Base-by-base conservation (phyloP, 805 yeast species). In the Barnettozyma salicaria region DNA sequence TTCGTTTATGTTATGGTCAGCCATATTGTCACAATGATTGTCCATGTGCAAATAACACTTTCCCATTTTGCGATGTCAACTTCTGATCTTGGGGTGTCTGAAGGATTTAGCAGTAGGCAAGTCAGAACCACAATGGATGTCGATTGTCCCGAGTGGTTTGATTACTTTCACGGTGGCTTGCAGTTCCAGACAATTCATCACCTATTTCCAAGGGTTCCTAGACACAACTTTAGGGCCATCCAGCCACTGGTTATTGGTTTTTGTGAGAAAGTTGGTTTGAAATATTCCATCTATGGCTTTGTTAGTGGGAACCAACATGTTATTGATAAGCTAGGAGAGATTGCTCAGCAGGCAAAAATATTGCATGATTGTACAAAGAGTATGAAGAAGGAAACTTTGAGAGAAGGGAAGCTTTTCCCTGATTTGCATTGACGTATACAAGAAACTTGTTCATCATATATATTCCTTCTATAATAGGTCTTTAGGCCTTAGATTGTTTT, bases 11-110 rank as follows among this genome's bases (percentile, higher is more conserved):
- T 88, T 12, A 51, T 86, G 68, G 75, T 84, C 6, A 78, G 89
- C 28, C 95, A 87, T 50, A 54, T 85, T 7, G 72, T 84, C 10
- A 83, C 96, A 3, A 85, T 86, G 94, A 70, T 89, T 26, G 90
- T 87, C n/a, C 96, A 87, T 58, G 95, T 87, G 22, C 96, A 88
- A 57, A 87, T 87, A 60, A 85, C 95, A 0, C 67, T 87, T 29
- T 79, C 89, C 11, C 96, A 87, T 58, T 87, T 87, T 64, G 95
- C 95, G 25, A 88, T 87, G 95, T 83, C 95, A 1, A 88, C 96
- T 0, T 71, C 92, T 5, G 95, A 87, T 53, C 63, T 87, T 13
- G 96, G 96, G 1, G 72, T 76, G 7, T 71, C 80, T 29, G 96
- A 87, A 57, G 70, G 87, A 7, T 87, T 87, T 53, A 74, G 80